phyloP scores from a whole-genome alignment of 805 yeast species.

The Naumovozyma dairenensis region DNA sequence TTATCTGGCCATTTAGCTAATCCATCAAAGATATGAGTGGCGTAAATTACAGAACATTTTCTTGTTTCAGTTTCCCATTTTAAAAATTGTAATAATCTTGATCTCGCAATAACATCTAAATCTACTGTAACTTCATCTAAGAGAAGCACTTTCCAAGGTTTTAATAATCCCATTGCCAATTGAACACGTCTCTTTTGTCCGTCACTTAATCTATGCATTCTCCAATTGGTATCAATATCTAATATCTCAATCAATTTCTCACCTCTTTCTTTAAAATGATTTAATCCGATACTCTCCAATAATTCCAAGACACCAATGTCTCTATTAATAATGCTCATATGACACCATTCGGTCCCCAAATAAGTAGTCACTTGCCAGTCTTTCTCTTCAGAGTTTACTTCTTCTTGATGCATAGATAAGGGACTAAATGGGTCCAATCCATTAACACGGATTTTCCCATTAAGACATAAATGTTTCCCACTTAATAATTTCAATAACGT shows the following conservation, averaged over 20 bases:
- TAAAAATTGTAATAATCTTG: slow-evolving; percentile 60
- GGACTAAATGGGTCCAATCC: slow-evolving; percentile 85
- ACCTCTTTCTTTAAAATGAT: slow-evolving; percentile 62
- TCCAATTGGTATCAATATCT: slow-evolving; percentile 84
- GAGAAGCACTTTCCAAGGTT: slow-evolving; percentile 82
- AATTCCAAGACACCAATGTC: slow-evolving; percentile 82
- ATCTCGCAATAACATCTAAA: slow-evolving; percentile 84
- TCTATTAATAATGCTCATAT: slow-evolving; percentile 77
- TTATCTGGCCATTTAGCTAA: slow-evolving; percentile 84
- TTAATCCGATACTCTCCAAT: slow-evolving; percentile 76
- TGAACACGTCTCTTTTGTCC: slow-evolving; percentile 95
- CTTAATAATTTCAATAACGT: slow-evolving; percentile 77
- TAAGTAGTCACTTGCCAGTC: slow-evolving; percentile 56
- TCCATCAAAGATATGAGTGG: slow-evolving; percentile 96
- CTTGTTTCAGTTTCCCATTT: slow-evolving; percentile 62
- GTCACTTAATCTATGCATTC: slow-evolving; percentile 85
- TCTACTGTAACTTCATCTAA: slow-evolving; percentile 96
- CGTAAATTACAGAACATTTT: slow-evolving; percentile 72
- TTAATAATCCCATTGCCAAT: slow-evolving; percentile 80
- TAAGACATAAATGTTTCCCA: slow-evolving; percentile 77
- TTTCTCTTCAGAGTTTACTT: slow-evolving; percentile 21
- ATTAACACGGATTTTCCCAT: slow-evolving; percentile 62
- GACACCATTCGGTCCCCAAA: slow-evolving; percentile 96
- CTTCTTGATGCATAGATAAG: slow-evolving; percentile 28
- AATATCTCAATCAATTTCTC: slow-evolving; percentile 64